Evolutionary conservation across 306 rosid species (phyloP).

Genomic region (Ziziphus jujuba): DNA sequence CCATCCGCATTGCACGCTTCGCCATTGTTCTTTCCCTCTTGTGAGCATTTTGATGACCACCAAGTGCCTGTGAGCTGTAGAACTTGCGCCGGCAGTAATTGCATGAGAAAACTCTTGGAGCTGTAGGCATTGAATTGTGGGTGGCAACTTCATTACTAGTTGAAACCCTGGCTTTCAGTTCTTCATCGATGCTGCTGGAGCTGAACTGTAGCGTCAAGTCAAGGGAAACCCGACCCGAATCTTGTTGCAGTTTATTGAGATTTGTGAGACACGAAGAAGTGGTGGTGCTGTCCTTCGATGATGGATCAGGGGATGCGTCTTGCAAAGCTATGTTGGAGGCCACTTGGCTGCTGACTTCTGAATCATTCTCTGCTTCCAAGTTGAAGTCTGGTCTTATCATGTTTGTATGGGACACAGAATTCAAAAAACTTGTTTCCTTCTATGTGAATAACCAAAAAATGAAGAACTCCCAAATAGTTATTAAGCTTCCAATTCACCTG

Average conservation of each 20-base stretch:
- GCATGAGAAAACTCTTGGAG: slow-evolving; percentile 77
- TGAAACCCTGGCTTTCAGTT: slow-evolving; percentile 42
- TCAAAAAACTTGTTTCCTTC: slow-evolving; percentile 26
- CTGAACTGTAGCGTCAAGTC: slow-evolving; percentile 60
- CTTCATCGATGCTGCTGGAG: slow-evolving; percentile 31
- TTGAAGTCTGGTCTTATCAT: slow-evolving; percentile 64
- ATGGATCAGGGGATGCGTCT: slow-evolving; percentile 46
- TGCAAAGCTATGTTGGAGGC: slow-evolving; percentile 40
- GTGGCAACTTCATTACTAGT: slow-evolving; percentile 41
- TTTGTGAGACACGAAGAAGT: slow-evolving; percentile 56
- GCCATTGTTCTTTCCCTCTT: slow-evolving; percentile 94
- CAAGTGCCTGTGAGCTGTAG: slow-evolving; percentile 90
- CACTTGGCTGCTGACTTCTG: slow-evolving; percentile 47
- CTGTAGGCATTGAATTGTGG: slow-evolving; percentile 33
- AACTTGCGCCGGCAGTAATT: slow-evolving; percentile 83
- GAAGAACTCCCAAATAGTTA: slow-evolving; percentile 17
- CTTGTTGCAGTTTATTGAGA: slow-evolving; percentile 33
- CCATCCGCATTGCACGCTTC: slow-evolving; percentile 76
- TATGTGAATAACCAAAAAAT: slow-evolving; percentile 10
- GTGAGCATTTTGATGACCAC: slow-evolving; percentile 94
- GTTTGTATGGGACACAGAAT: slow-evolving; percentile 25
- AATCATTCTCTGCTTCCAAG: slow-evolving; percentile 49
- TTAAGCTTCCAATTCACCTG: slow-evolving; percentile 37
- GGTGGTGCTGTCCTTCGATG: slow-evolving; percentile 46
- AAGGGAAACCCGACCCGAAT: slow-evolving; percentile 48